These are phyloP conservation scores for Penicillium herquei DNA, from an alignment of 495 filamentous ascomycete genomes.

Conservation along the genomic window DNA sequence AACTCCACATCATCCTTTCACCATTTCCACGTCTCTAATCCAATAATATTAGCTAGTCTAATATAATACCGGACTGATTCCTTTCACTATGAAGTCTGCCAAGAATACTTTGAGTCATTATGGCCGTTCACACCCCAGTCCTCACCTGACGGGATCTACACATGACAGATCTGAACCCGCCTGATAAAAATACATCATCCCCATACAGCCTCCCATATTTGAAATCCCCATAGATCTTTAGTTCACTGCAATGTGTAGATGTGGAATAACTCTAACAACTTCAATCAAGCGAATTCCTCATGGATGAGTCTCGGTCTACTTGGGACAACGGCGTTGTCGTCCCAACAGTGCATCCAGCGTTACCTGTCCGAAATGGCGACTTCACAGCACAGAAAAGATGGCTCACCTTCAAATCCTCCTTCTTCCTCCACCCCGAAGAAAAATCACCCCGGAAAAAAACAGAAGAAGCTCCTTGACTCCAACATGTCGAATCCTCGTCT, in stretches of 20 bases:
- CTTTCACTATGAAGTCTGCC: not conserved
- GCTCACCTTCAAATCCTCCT: not conserved
- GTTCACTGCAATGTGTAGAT: no score
- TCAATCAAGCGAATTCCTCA: slow-evolving; percentile 1
- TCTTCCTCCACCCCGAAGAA: not conserved
- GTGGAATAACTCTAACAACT: no score
- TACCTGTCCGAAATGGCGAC: slow-evolving; percentile 12
- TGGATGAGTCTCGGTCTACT: slow-evolving; percentile 13
- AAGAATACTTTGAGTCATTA: slow-evolving; percentile 10
- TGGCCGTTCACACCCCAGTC: slow-evolving; percentile 6
- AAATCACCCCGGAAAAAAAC: not conserved
- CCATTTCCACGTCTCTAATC: not conserved
- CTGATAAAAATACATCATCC: slow-evolving; percentile 25
- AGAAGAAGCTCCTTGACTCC: slow-evolving; percentile 22
- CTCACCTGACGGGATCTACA: slow-evolving; percentile 13
- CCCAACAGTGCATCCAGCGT: not conserved
- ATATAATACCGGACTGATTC: not conserved
- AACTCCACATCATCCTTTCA: no score
- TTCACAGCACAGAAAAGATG: slow-evolving; percentile 3
- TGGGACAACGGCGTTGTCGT: slow-evolving; percentile 11
- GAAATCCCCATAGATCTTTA: no score
- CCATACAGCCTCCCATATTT: not conserved
- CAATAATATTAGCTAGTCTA: not conserved
- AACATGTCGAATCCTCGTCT: slow-evolving; percentile 45
- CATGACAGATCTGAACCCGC: slow-evolving; percentile 20